A percentile compares a stretch with the other conserved stretches of the same genome.
Evolutionary conservation across 345 rosid species (phyloP).

Genomic region (Luvunga scandens): DNA sequence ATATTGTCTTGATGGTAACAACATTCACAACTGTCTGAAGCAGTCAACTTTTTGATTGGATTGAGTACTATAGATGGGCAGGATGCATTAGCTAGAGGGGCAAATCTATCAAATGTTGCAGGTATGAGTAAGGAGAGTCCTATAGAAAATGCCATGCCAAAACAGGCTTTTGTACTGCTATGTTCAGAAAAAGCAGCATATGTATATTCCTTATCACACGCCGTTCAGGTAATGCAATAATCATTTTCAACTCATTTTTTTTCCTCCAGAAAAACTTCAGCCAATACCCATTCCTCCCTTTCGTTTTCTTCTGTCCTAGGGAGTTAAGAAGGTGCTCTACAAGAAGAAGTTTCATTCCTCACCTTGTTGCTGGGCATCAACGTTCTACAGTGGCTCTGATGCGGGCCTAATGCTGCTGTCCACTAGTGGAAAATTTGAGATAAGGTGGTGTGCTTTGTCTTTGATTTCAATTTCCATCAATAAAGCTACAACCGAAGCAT

Average conservation of each 20-base stretch:
- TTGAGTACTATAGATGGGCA: slow-evolving; percentile 48
- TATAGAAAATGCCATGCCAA: slow-evolving; percentile 41
- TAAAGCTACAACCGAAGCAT: neutral
- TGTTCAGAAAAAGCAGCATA: slow-evolving; percentile 90
- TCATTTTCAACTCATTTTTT: neutral
- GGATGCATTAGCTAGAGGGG: slow-evolving; percentile 32
- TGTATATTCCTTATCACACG: slow-evolving; percentile 63
- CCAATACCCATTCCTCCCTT: neutral
- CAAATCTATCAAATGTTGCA: slow-evolving; percentile 23
- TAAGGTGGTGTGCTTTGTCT: slow-evolving; percentile 51
- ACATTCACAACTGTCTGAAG: neutral
- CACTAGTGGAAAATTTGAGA: slow-evolving; percentile 62
- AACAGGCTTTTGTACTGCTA: slow-evolving; percentile 55
- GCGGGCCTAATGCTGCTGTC: slow-evolving; percentile 73
- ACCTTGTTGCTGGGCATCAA: slow-evolving; percentile 80
- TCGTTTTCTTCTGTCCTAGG: slow-evolving; percentile 34
- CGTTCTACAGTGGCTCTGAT: slow-evolving; percentile 50
- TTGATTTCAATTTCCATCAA: neutral
- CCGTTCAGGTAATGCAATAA: slow-evolving; percentile 54
- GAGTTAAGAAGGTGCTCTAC: slow-evolving; percentile 71
- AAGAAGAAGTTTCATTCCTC: slow-evolving; percentile 81
- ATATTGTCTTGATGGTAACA: neutral
- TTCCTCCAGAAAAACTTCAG: too few relatives aligned
- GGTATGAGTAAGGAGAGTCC: slow-evolving; percentile 34
- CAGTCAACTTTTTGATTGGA: neutral